Conservation (phyloP, 2,329 filamentous ascomycete genomes). For the Arthroderma uncinatum region DNA sequence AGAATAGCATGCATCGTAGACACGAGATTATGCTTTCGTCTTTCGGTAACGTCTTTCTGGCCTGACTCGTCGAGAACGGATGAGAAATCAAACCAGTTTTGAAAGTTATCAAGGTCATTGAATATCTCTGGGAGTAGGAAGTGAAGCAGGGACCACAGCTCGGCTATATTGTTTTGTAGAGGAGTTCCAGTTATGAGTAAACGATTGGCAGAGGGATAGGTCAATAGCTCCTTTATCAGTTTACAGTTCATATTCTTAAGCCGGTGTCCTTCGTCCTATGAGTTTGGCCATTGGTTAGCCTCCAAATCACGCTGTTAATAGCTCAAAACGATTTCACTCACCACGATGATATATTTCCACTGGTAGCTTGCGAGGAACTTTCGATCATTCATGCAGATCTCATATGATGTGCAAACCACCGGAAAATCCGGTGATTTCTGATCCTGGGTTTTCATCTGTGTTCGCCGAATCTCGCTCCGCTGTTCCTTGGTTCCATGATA, state of each 20-base stretch:
- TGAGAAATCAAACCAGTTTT: slow-evolving; percentile 95
- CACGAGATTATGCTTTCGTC: slow-evolving; percentile 64
- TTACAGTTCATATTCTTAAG: slow-evolving; percentile 95
- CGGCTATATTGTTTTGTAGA: slow-evolving; percentile 86
- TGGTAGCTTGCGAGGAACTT: slow-evolving; percentile 70
- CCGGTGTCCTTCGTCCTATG: slow-evolving; percentile 81
- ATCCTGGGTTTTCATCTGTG: slow-evolving; percentile 54
- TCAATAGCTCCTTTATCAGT: slow-evolving; percentile 75
- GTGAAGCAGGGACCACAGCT: slow-evolving; percentile 88
- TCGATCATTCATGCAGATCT: slow-evolving; percentile 87
- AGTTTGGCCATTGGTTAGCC: not conserved
- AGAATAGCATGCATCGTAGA: slow-evolving; percentile 86
- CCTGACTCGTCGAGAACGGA: slow-evolving; percentile 74
- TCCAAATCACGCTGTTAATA: no score
- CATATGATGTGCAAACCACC: slow-evolving; percentile 87
- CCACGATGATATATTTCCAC: slow-evolving; percentile 97
- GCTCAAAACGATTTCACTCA: slow-evolving; percentile 31
- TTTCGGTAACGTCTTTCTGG: slow-evolving; percentile 67
- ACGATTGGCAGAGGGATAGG: slow-evolving; percentile 80
- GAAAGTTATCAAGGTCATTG: slow-evolving; percentile 82
- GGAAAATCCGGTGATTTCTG: slow-evolving; percentile 66
- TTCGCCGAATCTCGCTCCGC: slow-evolving; percentile 62
- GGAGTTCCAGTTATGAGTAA: slow-evolving; percentile 91
- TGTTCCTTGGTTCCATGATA: slow-evolving; percentile 79
- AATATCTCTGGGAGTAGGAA: slow-evolving; percentile 90